Conservation (phyloP, 2,329 filamentous ascomycete genomes). For the Boeremia lycopersici region DNA sequence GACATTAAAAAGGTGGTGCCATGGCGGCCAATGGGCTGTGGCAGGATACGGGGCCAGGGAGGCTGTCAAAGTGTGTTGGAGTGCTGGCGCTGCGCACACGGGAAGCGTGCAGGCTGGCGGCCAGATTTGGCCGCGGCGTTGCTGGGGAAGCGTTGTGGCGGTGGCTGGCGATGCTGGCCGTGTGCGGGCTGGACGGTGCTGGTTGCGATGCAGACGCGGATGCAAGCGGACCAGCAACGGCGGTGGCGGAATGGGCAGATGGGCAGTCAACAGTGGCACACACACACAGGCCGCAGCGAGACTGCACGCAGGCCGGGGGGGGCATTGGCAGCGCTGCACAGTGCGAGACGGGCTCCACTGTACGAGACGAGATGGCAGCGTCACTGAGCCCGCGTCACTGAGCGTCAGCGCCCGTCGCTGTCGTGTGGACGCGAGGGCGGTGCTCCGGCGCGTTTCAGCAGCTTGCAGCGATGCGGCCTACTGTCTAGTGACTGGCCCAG, state of each 20-base stretch:
- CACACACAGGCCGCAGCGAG: background rate
- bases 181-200: background rate
- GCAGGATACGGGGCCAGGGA: no score
- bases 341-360: no score
- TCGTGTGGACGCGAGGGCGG: background rate
- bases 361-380: no score
- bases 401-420: background rate
- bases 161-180: background rate
- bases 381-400: no score
- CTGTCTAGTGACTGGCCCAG: conserved; percentile 2
- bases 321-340: background rate
- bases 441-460: conserved; percentile 8
- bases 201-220: background rate
- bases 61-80: no score
- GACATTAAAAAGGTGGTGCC: no score
- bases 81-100: no score
- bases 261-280: background rate
- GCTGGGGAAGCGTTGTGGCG: no score
- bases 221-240: background rate
- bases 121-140: no score
- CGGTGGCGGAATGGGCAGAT: no score
- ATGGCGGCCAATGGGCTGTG: no score
- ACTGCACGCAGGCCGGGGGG: background rate
- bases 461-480: conserved; percentile 6
- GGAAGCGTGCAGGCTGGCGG: no score